Percentiles rank a stretch among this genome's conserved stretches.
These are phyloP conservation scores for Yarrowia osloensis DNA, from an alignment of 805 yeast genomes.

Conservation along the genomic window DNA sequence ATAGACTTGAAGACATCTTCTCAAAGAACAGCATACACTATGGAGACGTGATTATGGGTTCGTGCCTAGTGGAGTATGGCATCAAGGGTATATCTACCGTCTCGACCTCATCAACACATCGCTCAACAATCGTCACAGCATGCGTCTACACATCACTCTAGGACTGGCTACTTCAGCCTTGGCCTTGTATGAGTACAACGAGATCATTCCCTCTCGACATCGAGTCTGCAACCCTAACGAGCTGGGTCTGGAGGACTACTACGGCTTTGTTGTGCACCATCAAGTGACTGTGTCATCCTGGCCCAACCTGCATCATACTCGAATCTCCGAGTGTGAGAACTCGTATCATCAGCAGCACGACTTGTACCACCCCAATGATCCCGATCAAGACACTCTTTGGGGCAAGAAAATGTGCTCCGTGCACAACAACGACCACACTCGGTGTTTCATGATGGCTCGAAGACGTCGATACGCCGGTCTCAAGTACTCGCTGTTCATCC, in stretches of 20 bases:
- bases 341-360: slow-evolving; percentile 32
- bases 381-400: slow-evolving; percentile 34
- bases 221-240: slow-evolving; percentile 34
- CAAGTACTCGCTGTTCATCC: slow-evolving; percentile 19
- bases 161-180: background rate
- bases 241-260: slow-evolving; percentile 32
- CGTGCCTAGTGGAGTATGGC: background rate
- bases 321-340: slow-evolving; percentile 33
- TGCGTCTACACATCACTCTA: background rate
- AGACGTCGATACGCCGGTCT: slow-evolving; percentile 30
- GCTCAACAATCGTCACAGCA: background rate
- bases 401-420: slow-evolving; percentile 34
- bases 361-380: slow-evolving; percentile 33
- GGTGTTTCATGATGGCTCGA: slow-evolving; percentile 36
- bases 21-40: background rate
- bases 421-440: slow-evolving; percentile 14
- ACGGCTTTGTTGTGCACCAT: slow-evolving; percentile 36
- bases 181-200: background rate
- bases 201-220: slow-evolving; percentile 12
- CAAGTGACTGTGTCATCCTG: slow-evolving; percentile 29
- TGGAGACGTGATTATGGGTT: background rate
- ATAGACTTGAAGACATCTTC: too few relatives aligned
- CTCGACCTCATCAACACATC: background rate
- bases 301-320: slow-evolving; percentile 30
- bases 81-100: background rate